These are phyloP conservation scores for Simplicillium aogashimaense DNA, from an alignment of 2,329 filamentous ascomycete species.

Conservation along the genomic window DNA sequence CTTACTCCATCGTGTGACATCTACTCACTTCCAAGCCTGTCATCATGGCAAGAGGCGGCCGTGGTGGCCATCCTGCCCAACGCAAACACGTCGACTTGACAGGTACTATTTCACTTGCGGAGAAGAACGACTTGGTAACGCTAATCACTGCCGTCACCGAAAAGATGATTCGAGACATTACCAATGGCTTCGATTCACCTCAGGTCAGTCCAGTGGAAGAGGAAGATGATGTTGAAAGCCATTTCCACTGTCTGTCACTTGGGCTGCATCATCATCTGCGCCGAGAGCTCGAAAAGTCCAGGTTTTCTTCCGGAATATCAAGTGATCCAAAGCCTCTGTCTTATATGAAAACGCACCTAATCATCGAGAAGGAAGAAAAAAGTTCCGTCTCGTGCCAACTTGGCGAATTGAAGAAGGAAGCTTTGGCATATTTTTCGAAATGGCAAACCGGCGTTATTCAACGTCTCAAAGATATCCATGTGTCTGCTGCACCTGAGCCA, in stretches of 20 bases:
- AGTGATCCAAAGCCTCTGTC: background rate
- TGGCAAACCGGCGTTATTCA: slow-evolving; percentile 67
- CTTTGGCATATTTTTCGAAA: slow-evolving; percentile 63
- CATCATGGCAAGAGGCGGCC: slow-evolving; percentile 29
- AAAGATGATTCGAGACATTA: slow-evolving; percentile 42
- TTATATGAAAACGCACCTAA: slow-evolving; percentile 16
- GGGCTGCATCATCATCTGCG: slow-evolving; percentile 15
- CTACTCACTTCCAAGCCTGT: background rate
- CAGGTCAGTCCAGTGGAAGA: slow-evolving; percentile 19
- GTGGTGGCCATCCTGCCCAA: slow-evolving; percentile 20
- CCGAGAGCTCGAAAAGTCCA: background rate
- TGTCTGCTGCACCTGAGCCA: slow-evolving; percentile 11
- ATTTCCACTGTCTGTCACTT: slow-evolving; percentile 25
- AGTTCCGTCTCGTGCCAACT: slow-evolving; percentile 23
- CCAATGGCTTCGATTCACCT: slow-evolving; percentile 40
- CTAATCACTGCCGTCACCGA: slow-evolving; percentile 44
- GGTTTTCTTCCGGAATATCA: too few relatives aligned
- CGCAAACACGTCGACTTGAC: slow-evolving; percentile 42
- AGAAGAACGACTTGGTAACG: slow-evolving; percentile 41
- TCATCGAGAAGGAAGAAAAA: slow-evolving; percentile 20
- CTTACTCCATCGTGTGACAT: too few relatives aligned
- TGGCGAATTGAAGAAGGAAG: slow-evolving; percentile 58
- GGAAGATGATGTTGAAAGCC: slow-evolving; percentile 18
- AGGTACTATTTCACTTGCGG: slow-evolving; percentile 32
- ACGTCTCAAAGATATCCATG: slow-evolving; percentile 59